These are phyloP conservation scores for Verticillium klebahnii DNA, from an alignment of 2,329 filamentous ascomycete species.

Conservation along the genomic window DNA sequence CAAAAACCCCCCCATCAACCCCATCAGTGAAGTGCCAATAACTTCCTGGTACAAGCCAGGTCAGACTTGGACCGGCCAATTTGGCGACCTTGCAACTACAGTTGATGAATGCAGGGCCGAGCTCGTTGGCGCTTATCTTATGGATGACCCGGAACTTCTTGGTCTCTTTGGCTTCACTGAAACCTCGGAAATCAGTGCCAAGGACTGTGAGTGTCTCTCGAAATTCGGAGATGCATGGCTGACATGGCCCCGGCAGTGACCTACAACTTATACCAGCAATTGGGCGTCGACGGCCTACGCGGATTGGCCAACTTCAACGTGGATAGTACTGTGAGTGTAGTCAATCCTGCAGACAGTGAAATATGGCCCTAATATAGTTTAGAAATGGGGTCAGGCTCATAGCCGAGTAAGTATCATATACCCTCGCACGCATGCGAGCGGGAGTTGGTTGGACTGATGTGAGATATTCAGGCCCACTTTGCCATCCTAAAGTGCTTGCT, in stretches of 20 bases:
- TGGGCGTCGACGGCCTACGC: slow-evolving; percentile 35
- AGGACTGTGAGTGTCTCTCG: slow-evolving; percentile 26
- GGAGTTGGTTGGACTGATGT: no score
- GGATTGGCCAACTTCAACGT: slow-evolving; percentile 32
- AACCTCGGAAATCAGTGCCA: slow-evolving; percentile 26
- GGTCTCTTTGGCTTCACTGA: slow-evolving; percentile 34
- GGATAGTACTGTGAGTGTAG: slow-evolving; percentile 21
- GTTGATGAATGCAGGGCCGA: slow-evolving; percentile 50
- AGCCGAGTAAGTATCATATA: slow-evolving; percentile 18
- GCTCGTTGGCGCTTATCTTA: no score
- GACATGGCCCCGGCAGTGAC: slow-evolving; percentile 20
- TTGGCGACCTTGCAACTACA: slow-evolving; percentile 52
- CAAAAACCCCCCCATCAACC: slow-evolving; percentile 23
- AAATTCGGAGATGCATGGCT: slow-evolving; percentile 4
- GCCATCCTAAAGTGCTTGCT: slow-evolving; percentile 55
- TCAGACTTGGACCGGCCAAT: slow-evolving; percentile 59
- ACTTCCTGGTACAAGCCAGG: slow-evolving; percentile 30
- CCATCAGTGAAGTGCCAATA: no score
- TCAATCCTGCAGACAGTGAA: neutral
- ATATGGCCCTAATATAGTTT: neutral
- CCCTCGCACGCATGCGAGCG: no score
- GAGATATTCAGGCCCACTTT: slow-evolving; percentile 32
- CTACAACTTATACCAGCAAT: slow-evolving; percentile 35
- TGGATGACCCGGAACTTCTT: no score
- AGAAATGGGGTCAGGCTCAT: slow-evolving; percentile 42